Conservation (phyloP, 1,139 yeast species). For the Geotrichum bryndzae region DNA sequence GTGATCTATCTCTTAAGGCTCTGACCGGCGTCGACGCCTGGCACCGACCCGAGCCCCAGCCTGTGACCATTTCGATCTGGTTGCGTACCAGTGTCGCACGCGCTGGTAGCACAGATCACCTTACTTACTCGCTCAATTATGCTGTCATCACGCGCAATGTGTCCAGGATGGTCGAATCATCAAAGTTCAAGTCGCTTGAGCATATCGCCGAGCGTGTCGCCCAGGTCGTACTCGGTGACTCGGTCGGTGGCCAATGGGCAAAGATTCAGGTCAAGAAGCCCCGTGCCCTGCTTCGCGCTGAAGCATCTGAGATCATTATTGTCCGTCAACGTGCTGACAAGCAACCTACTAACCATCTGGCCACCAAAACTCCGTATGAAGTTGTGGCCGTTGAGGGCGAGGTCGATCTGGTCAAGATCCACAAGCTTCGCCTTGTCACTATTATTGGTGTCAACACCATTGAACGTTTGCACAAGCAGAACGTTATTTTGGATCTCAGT, state of each 20-base stretch:
- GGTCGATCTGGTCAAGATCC: conserved; percentile 45
- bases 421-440: conserved; percentile 56
- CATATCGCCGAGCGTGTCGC: conserved; percentile 54
- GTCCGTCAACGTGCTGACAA: conserved; percentile 30
- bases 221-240: conserved; percentile 43
- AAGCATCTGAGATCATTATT: conserved; percentile 41
- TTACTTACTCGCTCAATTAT: conserved; percentile 76
- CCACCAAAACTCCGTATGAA: conserved; percentile 40
- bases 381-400: conserved; percentile 31
- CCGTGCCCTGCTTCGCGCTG: conserved; percentile 55
- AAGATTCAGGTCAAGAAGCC: conserved; percentile 44
- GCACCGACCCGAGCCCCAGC: conserved; percentile 66
- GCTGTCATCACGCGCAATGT: conserved; percentile 72
- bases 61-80: conserved; percentile 53
- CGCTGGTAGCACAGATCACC: conserved; percentile 71
- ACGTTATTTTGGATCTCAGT: conserved; percentile 55
- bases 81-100: conserved; percentile 62
- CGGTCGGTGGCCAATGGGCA: conserved; percentile 50
- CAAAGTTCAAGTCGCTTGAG: conserved; percentile 47
- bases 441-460: conserved; percentile 88
- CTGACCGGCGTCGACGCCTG: conserved; percentile 72
- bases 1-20: conserved; percentile 55
- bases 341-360: background rate
- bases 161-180: conserved; percentile 44
- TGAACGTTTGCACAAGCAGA: conserved; percentile 76